Evolutionary conservation across 1,284 basidiomycete species (phyloP).

Genomic region (Austroboletus rostrupii): DNA sequence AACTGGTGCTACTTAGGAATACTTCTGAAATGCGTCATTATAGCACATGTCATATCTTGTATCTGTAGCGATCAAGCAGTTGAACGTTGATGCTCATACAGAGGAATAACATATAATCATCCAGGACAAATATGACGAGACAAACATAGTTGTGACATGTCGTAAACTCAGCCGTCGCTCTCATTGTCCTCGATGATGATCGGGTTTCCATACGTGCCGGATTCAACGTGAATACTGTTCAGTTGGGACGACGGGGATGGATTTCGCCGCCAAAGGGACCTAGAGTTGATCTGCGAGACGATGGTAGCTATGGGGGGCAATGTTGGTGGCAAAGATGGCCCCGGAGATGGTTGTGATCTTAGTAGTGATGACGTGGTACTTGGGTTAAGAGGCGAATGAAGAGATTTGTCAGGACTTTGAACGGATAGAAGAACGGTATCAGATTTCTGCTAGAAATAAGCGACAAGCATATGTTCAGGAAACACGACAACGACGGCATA

Average conservation of each 20-base stretch:
- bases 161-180: conserved; percentile 9
- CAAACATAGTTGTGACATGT: no score
- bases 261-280: conserved; percentile 3
- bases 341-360: neutral
- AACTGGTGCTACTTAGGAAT: conserved; percentile 41
- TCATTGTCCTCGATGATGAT: conserved; percentile 26
- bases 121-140: no score
- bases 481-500: neutral
- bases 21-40: conserved; percentile 44
- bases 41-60: neutral
- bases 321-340: neutral
- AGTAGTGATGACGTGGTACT: neutral
- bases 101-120: no score
- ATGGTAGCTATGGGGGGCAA: neutral
- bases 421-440: neutral
- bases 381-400: conserved; percentile 2
- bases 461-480: neutral
- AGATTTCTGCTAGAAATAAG: conserved; percentile 11
- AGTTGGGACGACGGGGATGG: conserved; percentile 1
- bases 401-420: conserved; percentile 2
- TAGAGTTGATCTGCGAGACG: neutral
- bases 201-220: conserved; percentile 19
- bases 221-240: neutral
- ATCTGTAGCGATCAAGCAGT: neutral
- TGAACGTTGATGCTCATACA: no score